phyloP scores from a whole-genome alignment of 2,329 filamentous ascomycete species.

The Neoscytalidium dimidiatum region DNA sequence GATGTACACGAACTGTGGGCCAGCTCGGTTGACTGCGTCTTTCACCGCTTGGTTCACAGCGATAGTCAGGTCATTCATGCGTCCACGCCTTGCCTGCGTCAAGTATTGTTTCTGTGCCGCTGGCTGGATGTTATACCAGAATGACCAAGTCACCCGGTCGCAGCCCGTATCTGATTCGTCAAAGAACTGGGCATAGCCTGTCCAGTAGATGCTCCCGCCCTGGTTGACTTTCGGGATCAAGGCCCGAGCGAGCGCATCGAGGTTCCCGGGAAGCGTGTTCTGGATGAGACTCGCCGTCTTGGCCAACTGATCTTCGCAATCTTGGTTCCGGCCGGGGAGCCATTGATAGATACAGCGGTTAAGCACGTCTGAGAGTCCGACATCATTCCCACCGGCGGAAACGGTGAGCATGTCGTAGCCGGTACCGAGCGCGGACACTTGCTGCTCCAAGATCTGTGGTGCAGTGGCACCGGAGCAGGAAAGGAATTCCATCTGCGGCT shows the following conservation, averaged over 20 bases:
- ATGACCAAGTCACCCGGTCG: conserved; percentile 1
- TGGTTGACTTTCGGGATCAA: background rate
- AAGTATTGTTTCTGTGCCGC: background rate
- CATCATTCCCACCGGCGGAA: conserved; percentile 4
- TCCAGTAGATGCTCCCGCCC: background rate
- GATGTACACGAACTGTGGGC: conserved; percentile 3
- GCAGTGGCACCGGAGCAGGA: conserved; percentile 1
- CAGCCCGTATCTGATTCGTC: background rate
- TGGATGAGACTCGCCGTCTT: background rate
- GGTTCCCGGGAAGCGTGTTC: background rate
- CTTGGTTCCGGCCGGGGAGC: background rate
- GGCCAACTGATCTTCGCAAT: background rate
- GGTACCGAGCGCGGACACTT: background rate
- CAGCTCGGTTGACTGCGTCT: conserved; percentile 1
- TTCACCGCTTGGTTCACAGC: background rate
- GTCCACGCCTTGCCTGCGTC: background rate
- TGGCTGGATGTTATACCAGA: background rate
- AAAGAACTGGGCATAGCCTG: background rate
- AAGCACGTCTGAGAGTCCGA: conserved; percentile 3
- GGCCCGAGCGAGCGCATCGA: background rate
- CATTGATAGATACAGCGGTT: conserved; percentile 9
- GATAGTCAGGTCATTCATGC: conserved; percentile 14
- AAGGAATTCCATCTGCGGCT: background rate
- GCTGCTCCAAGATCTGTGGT: background rate
- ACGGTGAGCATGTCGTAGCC: conserved; percentile 7